phyloP scores from a whole-genome alignment of 202 grass and related monocot species.

The Digitaria exilis region DNA sequence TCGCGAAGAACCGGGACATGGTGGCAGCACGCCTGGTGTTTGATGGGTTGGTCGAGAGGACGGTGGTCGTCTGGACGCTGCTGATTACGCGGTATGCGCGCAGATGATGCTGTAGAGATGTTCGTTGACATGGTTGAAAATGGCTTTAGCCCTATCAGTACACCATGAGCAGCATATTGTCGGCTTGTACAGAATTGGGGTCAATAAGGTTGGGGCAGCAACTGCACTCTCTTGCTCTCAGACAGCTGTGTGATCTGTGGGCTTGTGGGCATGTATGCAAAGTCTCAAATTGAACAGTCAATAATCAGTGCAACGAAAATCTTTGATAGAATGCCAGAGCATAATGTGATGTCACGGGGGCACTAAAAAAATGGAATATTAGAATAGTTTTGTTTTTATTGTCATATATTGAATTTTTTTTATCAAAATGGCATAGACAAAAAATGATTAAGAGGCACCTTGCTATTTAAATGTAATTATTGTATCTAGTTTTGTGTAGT shows the following conservation, averaged over 20 bases:
- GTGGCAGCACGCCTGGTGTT: slow-evolving; percentile 52
- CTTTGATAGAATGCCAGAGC: slow-evolving; percentile 54
- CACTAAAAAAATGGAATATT: no score
- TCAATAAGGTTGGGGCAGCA: slow-evolving; percentile 63
- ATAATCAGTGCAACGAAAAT: slow-evolving; percentile 60
- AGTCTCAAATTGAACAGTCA: slow-evolving; percentile 36
- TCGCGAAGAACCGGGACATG: slow-evolving; percentile 63
- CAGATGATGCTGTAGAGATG: slow-evolving; percentile 50
- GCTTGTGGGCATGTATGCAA: slow-evolving; percentile 82
- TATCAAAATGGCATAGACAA: no score
- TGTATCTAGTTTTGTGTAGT: no score
- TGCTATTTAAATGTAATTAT: no score
- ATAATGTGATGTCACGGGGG: slow-evolving; percentile 74
- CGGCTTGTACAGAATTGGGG: slow-evolving; percentile 59
- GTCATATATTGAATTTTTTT: slow-evolving; percentile 74
- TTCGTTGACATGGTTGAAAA: slow-evolving; percentile 69
- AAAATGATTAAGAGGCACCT: no score
- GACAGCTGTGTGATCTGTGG: slow-evolving; percentile 70
- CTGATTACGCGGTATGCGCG: slow-evolving; percentile 70
- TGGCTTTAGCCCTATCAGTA: slow-evolving; percentile 60
- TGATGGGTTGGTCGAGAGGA: slow-evolving; percentile 56
- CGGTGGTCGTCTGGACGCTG: slow-evolving; percentile 65
- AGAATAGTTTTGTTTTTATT: no score
- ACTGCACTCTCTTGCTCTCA: slow-evolving; percentile 71
- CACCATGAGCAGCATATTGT: slow-evolving; percentile 75